Evolutionary conservation across 345 rosid species (phyloP), one percentile per base, ranked within the genome.

Genomic region (Balakata baccata): DNA sequence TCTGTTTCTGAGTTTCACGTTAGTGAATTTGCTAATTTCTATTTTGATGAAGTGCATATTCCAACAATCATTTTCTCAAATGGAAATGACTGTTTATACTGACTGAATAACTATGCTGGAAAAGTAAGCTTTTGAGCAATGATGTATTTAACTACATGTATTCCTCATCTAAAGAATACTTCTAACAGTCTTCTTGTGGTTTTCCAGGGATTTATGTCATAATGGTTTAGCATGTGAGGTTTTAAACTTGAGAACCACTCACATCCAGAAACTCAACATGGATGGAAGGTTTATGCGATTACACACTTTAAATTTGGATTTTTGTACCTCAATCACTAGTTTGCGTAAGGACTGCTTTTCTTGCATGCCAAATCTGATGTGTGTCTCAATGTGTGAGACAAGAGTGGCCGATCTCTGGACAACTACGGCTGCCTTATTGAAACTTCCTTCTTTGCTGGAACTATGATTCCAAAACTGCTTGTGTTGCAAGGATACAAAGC

Each of bases 331-430:
- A 17, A 81, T 87, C 54, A 71, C 85, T 18, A 77, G 77, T 74
- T 81, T 87, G 72, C 86, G 80, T n/a, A 65, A 78, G 75, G 88
- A 85, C 62, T 87, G 88, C 74, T 87, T 87, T 75, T 81, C 86
- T 63, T 78, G 76, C 79, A 85, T 87, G 87, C 91, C 91, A 10
- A 84, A 81, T 67, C 81, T 87, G 78, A 77, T 43, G 70, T 37
- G 75, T 49, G 82, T 87, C 53, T 87, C 91, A 34, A 80, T 87
- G 86, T 87, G 91, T 12, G 90, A 81, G 83, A 84, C 88, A 34
- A 77, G 88, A 76, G 82, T 87, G 60, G 68, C 82, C 60, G 83
- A 87, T 82, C 85, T 87, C 25, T 85, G 90, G 90, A 85, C 76
- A 16, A 76, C 88, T 4, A 64, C 79, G 12, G 82, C 88, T 66